Evolutionary conservation across 257 asterid genomes (phyloP), one percentile per base, ranked within the genome.

Genomic region (Coffea eugenioides): DNA sequence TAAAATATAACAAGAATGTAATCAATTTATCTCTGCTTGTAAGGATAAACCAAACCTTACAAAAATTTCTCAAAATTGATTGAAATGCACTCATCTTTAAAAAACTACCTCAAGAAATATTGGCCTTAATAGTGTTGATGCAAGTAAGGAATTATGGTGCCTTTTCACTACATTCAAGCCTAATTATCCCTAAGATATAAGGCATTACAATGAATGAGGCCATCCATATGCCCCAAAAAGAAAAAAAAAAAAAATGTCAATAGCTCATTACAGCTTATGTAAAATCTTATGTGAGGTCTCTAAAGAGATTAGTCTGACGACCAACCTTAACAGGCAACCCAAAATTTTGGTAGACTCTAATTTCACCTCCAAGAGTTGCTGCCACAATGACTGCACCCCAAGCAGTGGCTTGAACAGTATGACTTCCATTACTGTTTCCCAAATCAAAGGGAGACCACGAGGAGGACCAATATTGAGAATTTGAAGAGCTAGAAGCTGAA

Each of bases 351-450:
- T 89, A 92, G 3, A 96, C 96, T 76, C 91, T 87, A 46, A 96
- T 92, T 61, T 96, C 95, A 72, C 99, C 99, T 46, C 91, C 94
- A 59, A 90, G 43, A 83, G 94, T 88, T 25, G 98, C 95, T 57
- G 99, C 82, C 43, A 94, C 92, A 71, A 96, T 90, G 51, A 90
- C 98, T 87, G 86, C 41, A 2, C 99, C 99, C 99, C 99, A 92
- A 7, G 99, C 97, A n/a, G 98, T 91, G 49, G 97, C 98, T 79
- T 90, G 95, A 23, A 90, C 84, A 15, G 94, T 85, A 31, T 84
- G 86, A 72, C 82, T 86, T 41, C 91, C 93, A 23, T 85, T 79
- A 76, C 85, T 80, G 48, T 65, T 75, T 21, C 83, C 82, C 21
- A 82, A 82, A 21, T 90, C 90, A 10, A 76, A 71, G 39, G 74